Conservation (phyloP, 2,329 filamentous ascomycete species). For the Arthrobotrys sphaeroides region DNA sequence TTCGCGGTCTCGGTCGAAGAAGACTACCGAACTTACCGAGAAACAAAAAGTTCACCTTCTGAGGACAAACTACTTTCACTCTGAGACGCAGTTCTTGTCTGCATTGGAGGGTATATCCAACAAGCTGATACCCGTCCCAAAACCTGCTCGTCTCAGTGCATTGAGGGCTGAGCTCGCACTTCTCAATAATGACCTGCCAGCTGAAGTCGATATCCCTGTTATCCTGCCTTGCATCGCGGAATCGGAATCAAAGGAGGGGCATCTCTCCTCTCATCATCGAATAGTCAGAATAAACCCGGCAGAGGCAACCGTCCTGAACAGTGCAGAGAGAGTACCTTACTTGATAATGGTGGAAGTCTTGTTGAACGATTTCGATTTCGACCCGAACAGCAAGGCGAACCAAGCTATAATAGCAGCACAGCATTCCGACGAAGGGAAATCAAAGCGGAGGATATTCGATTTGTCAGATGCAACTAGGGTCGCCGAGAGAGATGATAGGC, state of each 20-base stretch:
- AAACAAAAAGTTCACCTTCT: constrained; percentile 76
- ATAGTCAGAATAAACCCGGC: constrained; percentile 85
- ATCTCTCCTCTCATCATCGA: constrained; percentile 79
- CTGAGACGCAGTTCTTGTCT: constrained; percentile 80
- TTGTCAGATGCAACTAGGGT: constrained; percentile 72
- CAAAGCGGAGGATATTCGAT: constrained; percentile 72
- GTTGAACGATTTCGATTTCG: constrained; percentile 82
- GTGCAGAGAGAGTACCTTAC: constrained; percentile 85
- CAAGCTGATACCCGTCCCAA: constrained; percentile 81
- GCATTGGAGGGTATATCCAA: constrained; percentile 86
- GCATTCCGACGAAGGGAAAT: constrained; percentile 66
- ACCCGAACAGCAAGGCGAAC: constrained; percentile 78
- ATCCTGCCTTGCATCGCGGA: constrained; percentile 75
- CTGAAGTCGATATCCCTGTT: constrained; percentile 83
- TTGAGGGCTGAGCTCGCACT: constrained; percentile 81
- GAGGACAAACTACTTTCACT: constrained; percentile 83
- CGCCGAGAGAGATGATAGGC: constrained; percentile 62
- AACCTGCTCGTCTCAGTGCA: constrained; percentile 81
- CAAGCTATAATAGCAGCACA: constrained; percentile 70
- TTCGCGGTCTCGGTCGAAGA: constrained; percentile 32
- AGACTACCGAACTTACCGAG: constrained; percentile 66
- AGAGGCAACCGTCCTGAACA: constrained; percentile 85
- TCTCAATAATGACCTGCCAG: constrained; percentile 81
- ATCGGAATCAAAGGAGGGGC: constrained; percentile 66
- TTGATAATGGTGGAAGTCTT: constrained; percentile 85